Evolutionary conservation across 2,329 filamentous ascomycete species (phyloP).

Genomic region (Leptodontidium sp.): DNA sequence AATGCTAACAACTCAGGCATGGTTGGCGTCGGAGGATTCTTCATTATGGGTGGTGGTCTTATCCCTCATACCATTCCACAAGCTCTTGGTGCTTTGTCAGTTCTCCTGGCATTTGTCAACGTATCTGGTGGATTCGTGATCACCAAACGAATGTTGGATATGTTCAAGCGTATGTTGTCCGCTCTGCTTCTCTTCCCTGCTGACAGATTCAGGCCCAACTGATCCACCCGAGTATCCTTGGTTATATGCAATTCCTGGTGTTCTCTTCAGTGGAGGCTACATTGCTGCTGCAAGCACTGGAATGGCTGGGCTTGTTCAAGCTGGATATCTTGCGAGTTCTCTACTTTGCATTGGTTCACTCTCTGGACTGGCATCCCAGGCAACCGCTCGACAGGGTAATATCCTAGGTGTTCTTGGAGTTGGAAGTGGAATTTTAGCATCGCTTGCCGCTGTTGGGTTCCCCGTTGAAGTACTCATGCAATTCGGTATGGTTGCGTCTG

Average conservation of each 20-base stretch:
- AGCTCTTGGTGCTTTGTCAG: slow-evolving; percentile 78
- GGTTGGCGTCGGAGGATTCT: slow-evolving; percentile 88
- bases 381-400: slow-evolving; percentile 85
- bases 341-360: slow-evolving; percentile 86
- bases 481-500: slow-evolving; percentile 77
- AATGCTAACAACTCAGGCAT: slow-evolving; percentile 60
- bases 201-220: slow-evolving; percentile 64
- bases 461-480: slow-evolving; percentile 80
- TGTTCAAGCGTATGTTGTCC: slow-evolving; percentile 73
- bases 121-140: slow-evolving; percentile 90
- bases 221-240: slow-evolving; percentile 90
- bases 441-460: slow-evolving; percentile 82
- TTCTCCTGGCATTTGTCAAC: slow-evolving; percentile 87
- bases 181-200: neutral
- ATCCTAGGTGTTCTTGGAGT: slow-evolving; percentile 88
- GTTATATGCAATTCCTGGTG: slow-evolving; percentile 81
- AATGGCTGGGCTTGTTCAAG: slow-evolving; percentile 84
- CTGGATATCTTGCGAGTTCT: slow-evolving; percentile 86
- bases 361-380: slow-evolving; percentile 81
- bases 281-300: slow-evolving; percentile 82
- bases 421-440: slow-evolving; percentile 81
- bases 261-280: slow-evolving; percentile 82
- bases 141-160: slow-evolving; percentile 92
- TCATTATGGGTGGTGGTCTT: slow-evolving; percentile 86
- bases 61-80: slow-evolving; percentile 82